Base-by-base conservation (phyloP, 1,284 basidiomycete species). In the Vanrija pseudolonga region DNA sequence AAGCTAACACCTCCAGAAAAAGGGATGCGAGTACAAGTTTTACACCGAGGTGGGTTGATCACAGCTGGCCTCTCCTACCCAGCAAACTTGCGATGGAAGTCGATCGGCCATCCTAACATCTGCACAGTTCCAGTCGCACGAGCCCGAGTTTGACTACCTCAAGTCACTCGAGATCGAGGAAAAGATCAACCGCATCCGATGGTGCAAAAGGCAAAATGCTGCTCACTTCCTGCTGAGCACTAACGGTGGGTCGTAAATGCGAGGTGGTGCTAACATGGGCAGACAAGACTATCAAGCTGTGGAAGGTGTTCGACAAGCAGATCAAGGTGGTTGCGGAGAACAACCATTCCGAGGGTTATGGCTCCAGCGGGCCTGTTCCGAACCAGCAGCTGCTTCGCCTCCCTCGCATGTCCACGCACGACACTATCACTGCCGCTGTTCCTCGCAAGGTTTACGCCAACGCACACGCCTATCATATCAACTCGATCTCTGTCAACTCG, bases 131-230 rank as follows among this genome's bases (percentile, higher is more conserved):
- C 96, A 99, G 82, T 96, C 92, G 43, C 96, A 99, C 77, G 96
- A 99, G 77, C 96, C 96, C 56, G 96, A 99, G 77, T 99, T 99
- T 77, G 96, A 99, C 81, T 99, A 99, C 77, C 86, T 99, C 75
- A 99, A 99, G 82, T 96, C 92, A 28, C 82, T 98, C 65, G 96
- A 98, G 82, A 99, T 99, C 76, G 96, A 99, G 79, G 96, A 98
- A 82, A 98, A 99, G 87, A 98, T 98, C 83, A 98, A 98, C 82
- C 91, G 97, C 84, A 99, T 98, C 83, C 91, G 94, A 76, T 98
- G 96, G 96, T 98, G 94, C 83, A 93, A 87, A 80, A 85, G 96
- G 62, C 94, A 98, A 79, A 98, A 98, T 71, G 83, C 89, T 28
- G 93, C 96, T 45, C 96, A 99, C 77, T 98, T 99, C 78, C 79